Percentiles rank a stretch among this genome's conserved stretches.
Evolutionary conservation across 2,329 filamentous ascomycete genomes (phyloP).

Genomic region (Fusarium veterinarium): DNA sequence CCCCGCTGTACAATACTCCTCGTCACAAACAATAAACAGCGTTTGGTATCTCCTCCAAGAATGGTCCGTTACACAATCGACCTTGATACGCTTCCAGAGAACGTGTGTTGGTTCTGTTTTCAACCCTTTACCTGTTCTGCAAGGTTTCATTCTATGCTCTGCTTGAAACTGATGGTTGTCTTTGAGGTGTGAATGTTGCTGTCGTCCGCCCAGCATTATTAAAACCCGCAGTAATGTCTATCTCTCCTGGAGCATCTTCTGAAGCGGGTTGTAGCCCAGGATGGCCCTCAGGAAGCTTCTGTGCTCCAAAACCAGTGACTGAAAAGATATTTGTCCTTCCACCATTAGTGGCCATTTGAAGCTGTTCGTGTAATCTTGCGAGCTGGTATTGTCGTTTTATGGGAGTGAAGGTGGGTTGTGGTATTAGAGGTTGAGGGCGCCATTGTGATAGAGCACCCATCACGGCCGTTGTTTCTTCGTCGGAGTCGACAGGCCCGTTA

Average conservation of each 20-base stretch:
- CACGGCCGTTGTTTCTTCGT: constrained; percentile 91
- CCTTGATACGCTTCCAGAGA: neutral
- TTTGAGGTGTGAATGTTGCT: constrained; percentile 59
- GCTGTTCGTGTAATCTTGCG: constrained; percentile 71
- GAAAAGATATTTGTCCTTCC: constrained; percentile 74
- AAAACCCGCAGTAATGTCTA: constrained; percentile 58
- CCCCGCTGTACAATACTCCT: neutral
- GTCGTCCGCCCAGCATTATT: constrained; percentile 53
- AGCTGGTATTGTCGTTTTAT: constrained; percentile 73
- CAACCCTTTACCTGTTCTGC: neutral
- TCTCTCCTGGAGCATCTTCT: constrained; percentile 70
- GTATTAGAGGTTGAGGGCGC: constrained; percentile 81
- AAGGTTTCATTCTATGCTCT: constrained; percentile 53
- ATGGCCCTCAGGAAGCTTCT: constrained; percentile 64
- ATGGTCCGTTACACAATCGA: neutral
- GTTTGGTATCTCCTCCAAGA: neutral
- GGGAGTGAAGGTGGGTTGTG: constrained; percentile 70
- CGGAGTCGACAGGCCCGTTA: constrained; percentile 86
- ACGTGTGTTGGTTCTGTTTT: neutral
- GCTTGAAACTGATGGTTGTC: constrained; percentile 60
- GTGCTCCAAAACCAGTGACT: constrained; percentile 66
- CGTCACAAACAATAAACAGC: neutral
- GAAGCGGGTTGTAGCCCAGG: constrained; percentile 57
- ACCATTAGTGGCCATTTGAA: constrained; percentile 74
- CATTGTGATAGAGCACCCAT: constrained; percentile 84